Evolutionary conservation across 352 stramenopile genomes (phyloP).

Genomic region (Discostella stelligera): DNA sequence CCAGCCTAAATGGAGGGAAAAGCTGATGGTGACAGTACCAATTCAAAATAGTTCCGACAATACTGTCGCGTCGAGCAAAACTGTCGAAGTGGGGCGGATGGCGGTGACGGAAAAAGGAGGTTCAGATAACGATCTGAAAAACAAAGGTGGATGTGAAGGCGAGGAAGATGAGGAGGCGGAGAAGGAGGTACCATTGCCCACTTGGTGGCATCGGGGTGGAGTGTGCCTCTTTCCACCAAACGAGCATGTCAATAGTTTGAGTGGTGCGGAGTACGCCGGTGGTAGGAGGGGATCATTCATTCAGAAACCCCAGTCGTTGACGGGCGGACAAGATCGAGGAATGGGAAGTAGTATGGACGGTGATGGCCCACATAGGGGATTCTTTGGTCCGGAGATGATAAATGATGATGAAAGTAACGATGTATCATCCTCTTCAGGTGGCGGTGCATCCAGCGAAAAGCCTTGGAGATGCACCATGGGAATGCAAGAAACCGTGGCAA

Average conservation of each 20-base stretch:
- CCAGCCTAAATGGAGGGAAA: constrained; percentile 72
- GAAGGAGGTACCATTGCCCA: constrained; percentile 9
- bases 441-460: not conserved
- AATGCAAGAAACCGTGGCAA: constrained; percentile 79
- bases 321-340: constrained; percentile 11
- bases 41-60: not conserved
- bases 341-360: constrained; percentile 25
- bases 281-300: not conserved
- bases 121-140: constrained; percentile 42
- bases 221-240: constrained; percentile 45
- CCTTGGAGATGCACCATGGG: constrained; percentile 55
- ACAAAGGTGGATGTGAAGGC: constrained; percentile 52
- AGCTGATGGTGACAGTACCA: constrained; percentile 29
- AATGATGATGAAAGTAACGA: constrained; percentile 23
- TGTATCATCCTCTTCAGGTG: constrained; percentile 17
- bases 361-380: constrained; percentile 5
- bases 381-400: constrained; percentile 32
- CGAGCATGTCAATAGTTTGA: constrained; percentile 22
- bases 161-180: constrained; percentile 22
- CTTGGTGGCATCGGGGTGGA: constrained; percentile 42
- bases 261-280: not conserved
- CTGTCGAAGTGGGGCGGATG: constrained; percentile 4
- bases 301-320: constrained; percentile 6
- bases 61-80: not conserved
- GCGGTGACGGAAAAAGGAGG: not conserved